phyloP scores from a whole-genome alignment of 2,329 filamentous ascomycete species.

The Stachybotrys echinatus region DNA sequence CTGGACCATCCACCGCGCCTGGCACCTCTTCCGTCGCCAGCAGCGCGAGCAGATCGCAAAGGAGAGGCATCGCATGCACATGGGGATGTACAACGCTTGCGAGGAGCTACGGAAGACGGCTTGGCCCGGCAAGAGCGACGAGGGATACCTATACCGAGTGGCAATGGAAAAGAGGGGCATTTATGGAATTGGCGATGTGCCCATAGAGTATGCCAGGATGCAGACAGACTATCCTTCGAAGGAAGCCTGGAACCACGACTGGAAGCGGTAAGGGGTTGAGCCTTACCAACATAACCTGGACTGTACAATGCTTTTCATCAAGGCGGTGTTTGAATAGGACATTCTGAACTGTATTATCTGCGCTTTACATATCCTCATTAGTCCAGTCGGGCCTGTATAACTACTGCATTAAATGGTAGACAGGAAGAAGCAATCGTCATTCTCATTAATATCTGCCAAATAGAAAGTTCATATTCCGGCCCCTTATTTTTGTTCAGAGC shows the following conservation, averaged over 20 bases:
- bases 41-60: constrained; percentile 57
- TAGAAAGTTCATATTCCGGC: not conserved
- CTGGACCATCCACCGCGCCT: constrained; percentile 98
- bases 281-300: no score
- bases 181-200: constrained; percentile 66
- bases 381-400: not conserved
- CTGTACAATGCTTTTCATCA: no score
- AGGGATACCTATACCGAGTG: constrained; percentile 75
- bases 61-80: constrained; percentile 74
- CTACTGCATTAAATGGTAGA: not conserved
- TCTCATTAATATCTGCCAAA: not conserved
- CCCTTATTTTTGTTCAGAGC: not conserved
- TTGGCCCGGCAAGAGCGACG: constrained; percentile 50
- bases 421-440: not conserved
- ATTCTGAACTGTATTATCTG: no score
- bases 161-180: constrained; percentile 89
- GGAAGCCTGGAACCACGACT: constrained; percentile 88
- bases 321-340: no score
- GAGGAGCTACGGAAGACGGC: constrained; percentile 68
- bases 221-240: constrained; percentile 78
- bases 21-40: constrained; percentile 73
- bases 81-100: constrained; percentile 77
- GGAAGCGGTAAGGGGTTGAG: constrained; percentile 64
- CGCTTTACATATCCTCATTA: no score
- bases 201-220: constrained; percentile 83